Evolutionary conservation across 352 stramenopile species (phyloP).

Genomic region (Pythium brassicae): DNA sequence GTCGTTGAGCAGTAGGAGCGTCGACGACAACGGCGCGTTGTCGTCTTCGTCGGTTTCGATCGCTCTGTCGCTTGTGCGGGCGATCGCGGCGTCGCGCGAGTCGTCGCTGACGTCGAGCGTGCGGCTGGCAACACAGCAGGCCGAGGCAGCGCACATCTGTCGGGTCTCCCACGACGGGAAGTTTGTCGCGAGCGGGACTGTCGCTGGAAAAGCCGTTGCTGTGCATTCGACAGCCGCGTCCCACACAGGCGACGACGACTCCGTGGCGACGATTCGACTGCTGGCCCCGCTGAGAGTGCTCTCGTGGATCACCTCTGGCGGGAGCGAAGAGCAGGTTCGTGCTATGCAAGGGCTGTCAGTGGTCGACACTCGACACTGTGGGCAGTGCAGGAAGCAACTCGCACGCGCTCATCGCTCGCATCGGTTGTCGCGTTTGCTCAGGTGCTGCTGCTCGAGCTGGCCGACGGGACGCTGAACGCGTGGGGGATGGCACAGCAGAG

Average conservation of each 20-base stretch:
- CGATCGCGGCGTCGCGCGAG: not conserved
- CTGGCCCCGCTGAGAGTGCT: conserved; percentile 6
- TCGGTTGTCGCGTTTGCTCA: not conserved
- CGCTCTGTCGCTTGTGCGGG: conserved; percentile 1
- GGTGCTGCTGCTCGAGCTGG: conserved; percentile 12
- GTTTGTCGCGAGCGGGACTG: not conserved
- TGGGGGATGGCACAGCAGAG: conserved; percentile 7
- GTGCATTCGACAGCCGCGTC: not conserved
- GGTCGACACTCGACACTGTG: too few relatives aligned
- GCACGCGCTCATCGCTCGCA: not conserved
- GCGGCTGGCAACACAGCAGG: not conserved
- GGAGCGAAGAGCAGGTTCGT: conserved; percentile 6
- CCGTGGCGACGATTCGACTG: conserved; percentile 6
- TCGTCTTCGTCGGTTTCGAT: not conserved
- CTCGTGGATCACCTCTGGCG: conserved; percentile 1
- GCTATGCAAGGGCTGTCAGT: too few relatives aligned
- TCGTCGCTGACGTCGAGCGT: not conserved
- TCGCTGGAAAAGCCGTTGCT: conserved; percentile 1
- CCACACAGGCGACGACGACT: not conserved
- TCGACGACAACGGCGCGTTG: not conserved
- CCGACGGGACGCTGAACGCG: conserved; percentile 10
- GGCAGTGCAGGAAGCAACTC: too few relatives aligned
- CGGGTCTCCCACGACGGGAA: conserved; percentile 4
- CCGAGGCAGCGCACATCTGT: not conserved
- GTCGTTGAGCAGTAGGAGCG: not conserved